Evolutionary conservation across 2,329 filamentous ascomycete genomes (phyloP).

Genomic region (Aspergillus luchuensis): DNA sequence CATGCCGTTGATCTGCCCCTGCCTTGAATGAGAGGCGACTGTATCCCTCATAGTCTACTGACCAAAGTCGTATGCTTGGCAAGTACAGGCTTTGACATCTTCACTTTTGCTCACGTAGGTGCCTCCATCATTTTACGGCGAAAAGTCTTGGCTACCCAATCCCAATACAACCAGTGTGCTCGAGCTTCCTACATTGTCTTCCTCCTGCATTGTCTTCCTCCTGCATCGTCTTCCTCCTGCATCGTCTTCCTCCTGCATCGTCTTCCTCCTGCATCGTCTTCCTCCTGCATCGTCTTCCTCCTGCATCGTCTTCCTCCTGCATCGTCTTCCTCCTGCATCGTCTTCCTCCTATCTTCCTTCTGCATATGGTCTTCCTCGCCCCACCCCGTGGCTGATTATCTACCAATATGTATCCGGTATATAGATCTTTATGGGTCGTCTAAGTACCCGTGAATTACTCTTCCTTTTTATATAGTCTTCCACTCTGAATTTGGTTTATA

Average conservation of each 20-base stretch:
- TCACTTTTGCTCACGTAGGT: neutral
- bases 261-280: neutral
- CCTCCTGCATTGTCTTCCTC: neutral
- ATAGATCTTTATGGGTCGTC: neutral
- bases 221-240: neutral
- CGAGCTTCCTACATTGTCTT: neutral
- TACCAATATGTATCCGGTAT: neutral
- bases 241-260: neutral
- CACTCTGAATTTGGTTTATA: neutral
- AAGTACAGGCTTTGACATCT: neutral
- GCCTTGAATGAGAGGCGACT: constrained; percentile 3
- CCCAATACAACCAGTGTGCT: neutral
- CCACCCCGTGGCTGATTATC: neutral
- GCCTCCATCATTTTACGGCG: neutral
- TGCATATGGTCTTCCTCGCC: neutral
- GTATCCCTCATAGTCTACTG: neutral
- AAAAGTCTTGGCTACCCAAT: constrained; percentile 3
- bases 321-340: neutral
- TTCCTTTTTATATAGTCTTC: neutral
- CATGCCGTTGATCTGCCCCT: neutral
- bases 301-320: neutral
- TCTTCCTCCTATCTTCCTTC: too few relatives aligned
- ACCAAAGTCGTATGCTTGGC: constrained; percentile 6
- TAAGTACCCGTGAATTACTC: neutral
- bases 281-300: neutral